Base-by-base conservation (phyloP, 2,329 filamentous ascomycete genomes). In the Fusarium paranaense region DNA sequence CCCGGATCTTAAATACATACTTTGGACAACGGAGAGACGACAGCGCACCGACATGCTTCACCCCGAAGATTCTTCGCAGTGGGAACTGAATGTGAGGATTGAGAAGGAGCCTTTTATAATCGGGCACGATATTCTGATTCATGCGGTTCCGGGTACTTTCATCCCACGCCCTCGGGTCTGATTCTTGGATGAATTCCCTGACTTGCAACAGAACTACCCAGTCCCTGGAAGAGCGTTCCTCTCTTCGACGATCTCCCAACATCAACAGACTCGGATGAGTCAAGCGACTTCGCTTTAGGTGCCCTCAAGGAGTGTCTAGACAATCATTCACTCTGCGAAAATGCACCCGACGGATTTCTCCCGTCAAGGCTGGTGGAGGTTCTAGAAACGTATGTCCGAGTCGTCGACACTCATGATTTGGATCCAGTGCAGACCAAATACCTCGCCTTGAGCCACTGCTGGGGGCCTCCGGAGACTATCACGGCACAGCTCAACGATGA, bases 1-100 rank as follows among this genome's bases (percentile, higher is more conserved):
- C 10, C 60, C 60, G 5, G 45, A 52, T 2, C 50, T 18, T 13
- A 4, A 62, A 14, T 62, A 62, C 30, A 50, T 54, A 7, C 14
- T 62, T 22, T 54, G 32, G 32, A 62, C 32, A 4, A 30, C 16
- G 11, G 27, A 62, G 22, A 62, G 32, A 22, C 33, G 45, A 8
- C 7, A 40, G 7, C 60, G 60, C 2, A 62, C 60, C 8, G 60
- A 62, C 6, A 62, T 62, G 60, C 60, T 62, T 32, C 60, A 54
- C 22, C 60, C 60, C 11, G 22, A 18, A 5, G 60, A 62, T 38
- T 54, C 60, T 32, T 18, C 25, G 16, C 45, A 38, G 45, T 16
- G 20, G 20, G 45, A 62, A 18, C 22, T 62, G 45, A 14, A 9
- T 20, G 35, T 54, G 20, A 62, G 60, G 3, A 32, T 62, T 20